Evolutionary conservation across 2,329 filamentous ascomycete genomes (phyloP).

Genomic region (Venturia effusa): DNA sequence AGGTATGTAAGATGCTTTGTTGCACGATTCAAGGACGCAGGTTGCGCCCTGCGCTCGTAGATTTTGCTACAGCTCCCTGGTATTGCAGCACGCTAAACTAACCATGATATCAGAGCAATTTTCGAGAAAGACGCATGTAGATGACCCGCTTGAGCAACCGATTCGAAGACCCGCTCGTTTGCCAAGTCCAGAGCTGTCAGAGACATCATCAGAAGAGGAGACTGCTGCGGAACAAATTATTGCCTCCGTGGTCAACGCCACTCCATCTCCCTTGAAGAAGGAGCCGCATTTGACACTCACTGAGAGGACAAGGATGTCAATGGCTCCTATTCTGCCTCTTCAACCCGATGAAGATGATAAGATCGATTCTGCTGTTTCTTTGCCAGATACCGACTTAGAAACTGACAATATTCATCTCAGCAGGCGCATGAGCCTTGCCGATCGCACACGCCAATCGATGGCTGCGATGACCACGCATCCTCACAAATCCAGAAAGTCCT

Average conservation of each 20-base stretch:
- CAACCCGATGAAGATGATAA: conserved; percentile 12
- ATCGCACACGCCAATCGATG: conserved; percentile 77
- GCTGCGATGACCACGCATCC: conserved; percentile 41
- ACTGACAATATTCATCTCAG: conserved; percentile 16
- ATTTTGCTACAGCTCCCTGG: background rate
- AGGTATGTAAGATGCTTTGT: background rate
- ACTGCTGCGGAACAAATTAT: conserved; percentile 27
- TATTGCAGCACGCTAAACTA: background rate
- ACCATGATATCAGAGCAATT: background rate
- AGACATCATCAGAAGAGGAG: background rate
- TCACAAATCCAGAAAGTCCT: conserved; percentile 14
- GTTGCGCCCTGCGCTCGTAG: background rate
- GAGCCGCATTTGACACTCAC: conserved; percentile 30
- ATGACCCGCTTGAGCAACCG: background rate
- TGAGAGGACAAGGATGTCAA: conserved; percentile 37
- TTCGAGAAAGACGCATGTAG: background rate
- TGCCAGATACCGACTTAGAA: background rate
- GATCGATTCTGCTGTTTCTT: conserved; percentile 16
- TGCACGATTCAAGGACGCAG: background rate
- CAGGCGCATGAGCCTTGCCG: conserved; percentile 46
- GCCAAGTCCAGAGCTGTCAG: background rate
- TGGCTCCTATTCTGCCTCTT: conserved; percentile 24
- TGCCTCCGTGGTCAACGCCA: conserved; percentile 26
- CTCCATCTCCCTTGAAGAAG: conserved; percentile 30
- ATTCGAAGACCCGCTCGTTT: conserved; percentile 17